Evolutionary conservation across 441 rosid genomes (phyloP).

Genomic region (Brassica hybrid): DNA sequence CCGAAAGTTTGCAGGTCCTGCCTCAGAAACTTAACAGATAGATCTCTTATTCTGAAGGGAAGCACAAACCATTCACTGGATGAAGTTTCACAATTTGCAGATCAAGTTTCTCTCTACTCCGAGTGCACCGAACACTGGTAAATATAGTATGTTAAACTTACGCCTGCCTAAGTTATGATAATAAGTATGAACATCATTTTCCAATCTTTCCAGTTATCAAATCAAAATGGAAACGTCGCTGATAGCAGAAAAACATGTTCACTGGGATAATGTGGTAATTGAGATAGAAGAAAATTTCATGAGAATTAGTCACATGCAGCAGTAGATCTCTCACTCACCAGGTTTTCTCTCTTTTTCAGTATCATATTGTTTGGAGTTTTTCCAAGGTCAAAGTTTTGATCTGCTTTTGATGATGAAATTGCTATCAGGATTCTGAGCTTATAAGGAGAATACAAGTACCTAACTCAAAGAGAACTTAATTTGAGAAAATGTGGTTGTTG

Average conservation of each 20-base stretch:
- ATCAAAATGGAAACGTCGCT: slow-evolving; percentile 65
- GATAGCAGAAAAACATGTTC: slow-evolving; percentile 75
- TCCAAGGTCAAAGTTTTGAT: not conserved
- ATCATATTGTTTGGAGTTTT: not conserved
- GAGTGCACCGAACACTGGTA: slow-evolving; percentile 90
- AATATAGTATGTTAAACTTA: not conserved
- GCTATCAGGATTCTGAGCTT: slow-evolving; percentile 65
- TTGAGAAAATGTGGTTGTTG: slow-evolving; percentile 90
- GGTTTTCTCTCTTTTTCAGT: slow-evolving; percentile 44
- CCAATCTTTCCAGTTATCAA: slow-evolving; percentile 55
- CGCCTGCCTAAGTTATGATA: not conserved
- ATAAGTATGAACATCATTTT: not conserved
- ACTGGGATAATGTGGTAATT: slow-evolving; percentile 62
- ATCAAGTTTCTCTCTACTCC: slow-evolving; percentile 71
- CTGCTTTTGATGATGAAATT: not conserved
- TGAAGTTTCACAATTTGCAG: slow-evolving; percentile 64
- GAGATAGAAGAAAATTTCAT: slow-evolving; percentile 79
- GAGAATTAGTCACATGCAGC: slow-evolving; percentile 67
- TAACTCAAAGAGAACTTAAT: slow-evolving; percentile 79
- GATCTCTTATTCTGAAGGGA: slow-evolving; percentile 73
- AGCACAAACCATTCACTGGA: slow-evolving; percentile 63
- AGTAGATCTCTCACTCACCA: slow-evolving; percentile 71
- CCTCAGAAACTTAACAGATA: slow-evolving; percentile 70
- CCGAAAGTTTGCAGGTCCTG: slow-evolving; percentile 58
- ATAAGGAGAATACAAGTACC: slow-evolving; percentile 63